Evolutionary conservation across 2,329 filamentous ascomycete species (phyloP).

Genomic region (Sarocladium oryzae): DNA sequence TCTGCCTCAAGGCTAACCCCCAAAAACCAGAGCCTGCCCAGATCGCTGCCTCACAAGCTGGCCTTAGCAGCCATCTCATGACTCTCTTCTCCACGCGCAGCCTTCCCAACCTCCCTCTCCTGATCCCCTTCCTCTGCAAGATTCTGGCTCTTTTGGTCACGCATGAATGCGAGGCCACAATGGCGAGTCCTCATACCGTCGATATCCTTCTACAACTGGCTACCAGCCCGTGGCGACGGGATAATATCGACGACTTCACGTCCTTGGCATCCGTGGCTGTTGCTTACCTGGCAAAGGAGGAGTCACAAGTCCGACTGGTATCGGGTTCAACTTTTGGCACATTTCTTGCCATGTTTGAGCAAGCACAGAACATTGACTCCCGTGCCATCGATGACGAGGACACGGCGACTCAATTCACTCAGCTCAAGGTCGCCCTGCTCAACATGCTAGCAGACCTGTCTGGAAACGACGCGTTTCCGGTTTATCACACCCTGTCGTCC

Average conservation of each 20-base stretch:
- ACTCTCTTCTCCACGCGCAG: slow-evolving; percentile 40
- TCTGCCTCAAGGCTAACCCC: neutral
- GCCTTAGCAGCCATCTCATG: slow-evolving; percentile 43
- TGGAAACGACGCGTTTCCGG: slow-evolving; percentile 39
- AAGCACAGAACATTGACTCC: slow-evolving; percentile 36
- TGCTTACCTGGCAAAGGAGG: slow-evolving; percentile 48
- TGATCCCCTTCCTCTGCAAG: slow-evolving; percentile 49
- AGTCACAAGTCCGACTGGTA: slow-evolving; percentile 44
- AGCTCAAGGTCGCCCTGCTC: slow-evolving; percentile 44
- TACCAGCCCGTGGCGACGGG: slow-evolving; percentile 27
- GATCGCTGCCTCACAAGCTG: slow-evolving; percentile 43
- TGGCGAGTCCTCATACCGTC: slow-evolving; percentile 40
- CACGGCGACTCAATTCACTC: slow-evolving; percentile 34
- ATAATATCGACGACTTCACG: slow-evolving; percentile 50
- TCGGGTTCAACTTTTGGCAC: slow-evolving; percentile 29
- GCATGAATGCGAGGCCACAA: slow-evolving; percentile 42
- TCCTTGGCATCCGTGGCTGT: slow-evolving; percentile 44
- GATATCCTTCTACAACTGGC: slow-evolving; percentile 45
- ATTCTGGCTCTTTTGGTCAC: slow-evolving; percentile 46
- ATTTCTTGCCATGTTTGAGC: slow-evolving; percentile 42
- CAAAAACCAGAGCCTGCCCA: slow-evolving; percentile 51
- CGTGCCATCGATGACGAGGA: slow-evolving; percentile 40
- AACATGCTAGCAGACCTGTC: slow-evolving; percentile 47
- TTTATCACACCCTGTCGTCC: slow-evolving; percentile 34
- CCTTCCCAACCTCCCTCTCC: slow-evolving; percentile 32